Base-by-base conservation (phyloP, 495 filamentous ascomycete species). In the Annulohypoxylon maeteangense region DNA sequence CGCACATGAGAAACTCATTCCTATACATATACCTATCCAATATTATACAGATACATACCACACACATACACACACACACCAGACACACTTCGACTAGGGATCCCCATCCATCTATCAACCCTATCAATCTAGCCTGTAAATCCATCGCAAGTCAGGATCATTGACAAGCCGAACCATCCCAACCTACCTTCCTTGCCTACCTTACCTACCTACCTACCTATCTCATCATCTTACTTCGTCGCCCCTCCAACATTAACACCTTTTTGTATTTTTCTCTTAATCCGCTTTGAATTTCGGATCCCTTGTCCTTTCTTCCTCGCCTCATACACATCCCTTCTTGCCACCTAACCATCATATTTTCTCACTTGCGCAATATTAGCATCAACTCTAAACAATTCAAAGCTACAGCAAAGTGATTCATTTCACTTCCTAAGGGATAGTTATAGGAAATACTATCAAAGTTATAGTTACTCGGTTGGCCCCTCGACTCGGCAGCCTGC, bases 141-240 rank as follows among this genome's bases (percentile, higher is more conserved):
- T 58, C 72, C 68, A 66, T 75, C 72, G 62, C 61, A 57, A 62
- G 70, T 71, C 65, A 44, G 40, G 40, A 64, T 72, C 65, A 59
- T 64, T 72, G 61, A 67, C 68, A 71, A 68, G 59, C 70, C 68
- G 72, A 38, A 31, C 53, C 68, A 61, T 75, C 61, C 72, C 65
- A 71, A 69, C 65, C 63, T 45, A 66, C 68, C 58, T 55, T 58
- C 67, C 55, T 63, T 44, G 44, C 61, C 65, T 65, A 72, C 70
- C 64, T 36, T 70, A 72, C 64, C 58, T 61, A 51, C 42, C 65
- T 65, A 72, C 70, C 65, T 70, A 73, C 61, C 59, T 65, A 68
- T 75, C 72, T 72, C 72, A 72, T 68, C 69, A 75, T 75, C 65
- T 66, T 67, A 64, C 69, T 75, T 75, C 72, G 57, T 74, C n/a